Evolutionary conservation across 2,329 filamentous ascomycete genomes (phyloP).

Genomic region (Penicillium vulpinum): DNA sequence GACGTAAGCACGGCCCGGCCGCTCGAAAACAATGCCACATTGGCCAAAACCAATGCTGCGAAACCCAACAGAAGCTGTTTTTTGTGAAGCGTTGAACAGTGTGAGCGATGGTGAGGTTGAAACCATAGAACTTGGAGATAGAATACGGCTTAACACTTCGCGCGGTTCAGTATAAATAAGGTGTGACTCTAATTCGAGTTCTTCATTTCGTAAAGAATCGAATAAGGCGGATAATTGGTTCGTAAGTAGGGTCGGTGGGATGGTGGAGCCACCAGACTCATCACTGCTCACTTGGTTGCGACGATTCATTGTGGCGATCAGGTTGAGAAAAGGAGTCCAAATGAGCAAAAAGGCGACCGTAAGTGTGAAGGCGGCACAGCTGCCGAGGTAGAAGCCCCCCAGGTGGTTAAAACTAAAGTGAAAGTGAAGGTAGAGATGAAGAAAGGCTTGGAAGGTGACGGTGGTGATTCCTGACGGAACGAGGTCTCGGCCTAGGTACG

Average conservation of each 20-base stretch:
- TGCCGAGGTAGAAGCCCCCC: too few species aligned
- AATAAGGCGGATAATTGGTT: background rate
- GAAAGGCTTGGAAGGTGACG: too few species aligned
- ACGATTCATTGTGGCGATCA: background rate
- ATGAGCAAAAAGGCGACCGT: too few species aligned
- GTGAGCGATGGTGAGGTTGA: background rate
- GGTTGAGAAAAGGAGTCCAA: too few species aligned
- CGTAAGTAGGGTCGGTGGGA: background rate
- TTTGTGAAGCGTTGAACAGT: background rate
- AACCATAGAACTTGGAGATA: background rate
- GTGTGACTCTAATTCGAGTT: background rate
- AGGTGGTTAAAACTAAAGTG: too few species aligned
- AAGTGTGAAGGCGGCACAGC: too few species aligned
- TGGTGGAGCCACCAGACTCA: background rate
- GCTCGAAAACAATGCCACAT: constrained; percentile 15
- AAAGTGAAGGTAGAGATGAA: too few species aligned
- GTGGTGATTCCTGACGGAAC: too few species aligned
- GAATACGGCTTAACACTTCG: background rate
- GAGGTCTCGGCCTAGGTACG: too few species aligned
- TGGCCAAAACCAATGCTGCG: constrained; percentile 15
- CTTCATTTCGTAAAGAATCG: background rate
- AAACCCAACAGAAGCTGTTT: background rate
- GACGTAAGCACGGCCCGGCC: background rate
- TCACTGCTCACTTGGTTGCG: background rate
- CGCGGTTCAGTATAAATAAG: background rate